Evolutionary conservation across 2,329 filamentous ascomycete species (phyloP), one percentile per base, ranked within the genome.

Genomic region (Aspergillus niger): DNA sequence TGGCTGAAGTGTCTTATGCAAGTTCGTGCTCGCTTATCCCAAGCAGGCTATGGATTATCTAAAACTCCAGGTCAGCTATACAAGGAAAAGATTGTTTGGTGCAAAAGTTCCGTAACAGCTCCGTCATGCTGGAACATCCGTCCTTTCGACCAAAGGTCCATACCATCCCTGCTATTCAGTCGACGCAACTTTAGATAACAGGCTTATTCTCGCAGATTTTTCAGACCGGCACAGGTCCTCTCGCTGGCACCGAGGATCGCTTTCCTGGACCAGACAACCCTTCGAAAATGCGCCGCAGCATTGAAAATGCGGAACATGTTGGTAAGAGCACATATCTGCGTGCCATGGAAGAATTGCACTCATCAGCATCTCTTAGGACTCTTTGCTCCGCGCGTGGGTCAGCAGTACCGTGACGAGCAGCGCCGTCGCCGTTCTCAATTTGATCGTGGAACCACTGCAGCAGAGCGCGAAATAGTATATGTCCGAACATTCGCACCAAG

Each of bases 81-180:
- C 95, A 99, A 80, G 95, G 95, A 49, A 89, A 90, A 64, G 92
- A 97, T 71, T 94, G 91, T 65, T 83, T 98, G 0, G 86, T 97
- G 6, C 91, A 96, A 74, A 97, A 98, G 73, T 99, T 99, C 72
- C 89, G 95, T 38, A 99, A 99, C 79, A 97, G 92, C 41, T 94
- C 92, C 0, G 92, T 99, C 30, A 97, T 98, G 92, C 82, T 94
- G 0, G 93, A 98, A 77, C 85, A 88, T 10, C 82, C 86, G 0
- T 87, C 89, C 55, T 96, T 92, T 70, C 88, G 92, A 0, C 95
- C 95, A 0, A 96, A 96, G 83, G 90, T 92, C 75, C 67, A 73
- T 59, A n/a, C 38, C 60, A 57, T 53, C 50, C 47, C 26, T 41
- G 3, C 30, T 17, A 44, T 22, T 15, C 26, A 15, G 17, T 36